Percentiles rank a stretch among this genome's conserved stretches.
Evolutionary conservation across 2,329 filamentous ascomycete genomes (phyloP).

Genomic region (Ampelomyces quisqualis): DNA sequence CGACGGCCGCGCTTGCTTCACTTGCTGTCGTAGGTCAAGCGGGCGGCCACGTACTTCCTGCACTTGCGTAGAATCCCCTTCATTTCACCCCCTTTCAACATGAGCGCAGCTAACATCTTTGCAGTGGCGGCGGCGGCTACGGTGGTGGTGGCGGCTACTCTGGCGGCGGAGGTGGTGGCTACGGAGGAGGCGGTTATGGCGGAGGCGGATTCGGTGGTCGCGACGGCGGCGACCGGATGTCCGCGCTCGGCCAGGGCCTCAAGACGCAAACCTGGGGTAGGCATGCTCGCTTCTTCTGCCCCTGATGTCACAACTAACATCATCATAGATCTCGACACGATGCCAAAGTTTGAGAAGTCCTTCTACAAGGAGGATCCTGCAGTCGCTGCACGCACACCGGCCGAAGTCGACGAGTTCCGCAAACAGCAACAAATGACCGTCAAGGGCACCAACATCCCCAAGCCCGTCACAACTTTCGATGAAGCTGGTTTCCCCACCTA

Average conservation of each 20-base stretch:
- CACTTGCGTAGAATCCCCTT: slow-evolving; percentile 33
- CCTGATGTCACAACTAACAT: slow-evolving; percentile 24
- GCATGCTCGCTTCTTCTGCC: slow-evolving; percentile 42
- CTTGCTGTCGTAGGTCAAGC: slow-evolving; percentile 23
- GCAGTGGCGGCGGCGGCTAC: slow-evolving; percentile 31
- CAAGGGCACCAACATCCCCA: slow-evolving; percentile 77
- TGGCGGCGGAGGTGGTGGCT: slow-evolving; percentile 29
- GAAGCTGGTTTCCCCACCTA: slow-evolving; percentile 96
- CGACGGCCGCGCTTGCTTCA: slow-evolving; percentile 25
- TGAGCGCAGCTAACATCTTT: slow-evolving; percentile 29
- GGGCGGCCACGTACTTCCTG: slow-evolving; percentile 30
- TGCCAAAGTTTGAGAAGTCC: slow-evolving; percentile 98
- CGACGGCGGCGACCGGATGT: slow-evolving; percentile 86
- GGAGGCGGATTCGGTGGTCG: slow-evolving; percentile 57
- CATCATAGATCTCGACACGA: slow-evolving; percentile 65
- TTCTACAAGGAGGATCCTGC: slow-evolving; percentile 96
- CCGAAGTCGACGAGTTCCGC: slow-evolving; percentile 87
- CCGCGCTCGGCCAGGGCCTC: slow-evolving; percentile 79
- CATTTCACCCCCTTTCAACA: slow-evolving; percentile 10
- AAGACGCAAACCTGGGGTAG: slow-evolving; percentile 88
- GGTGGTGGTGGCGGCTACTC: slow-evolving; percentile 59
- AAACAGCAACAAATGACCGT: slow-evolving; percentile 81
- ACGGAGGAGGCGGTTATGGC: slow-evolving; percentile 62
- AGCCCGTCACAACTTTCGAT: slow-evolving; percentile 94
- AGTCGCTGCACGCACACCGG: slow-evolving; percentile 70